These are phyloP conservation scores for Ajuga chamaepitys DNA, from an alignment of 257 asterid genomes.

Conservation along the genomic window DNA sequence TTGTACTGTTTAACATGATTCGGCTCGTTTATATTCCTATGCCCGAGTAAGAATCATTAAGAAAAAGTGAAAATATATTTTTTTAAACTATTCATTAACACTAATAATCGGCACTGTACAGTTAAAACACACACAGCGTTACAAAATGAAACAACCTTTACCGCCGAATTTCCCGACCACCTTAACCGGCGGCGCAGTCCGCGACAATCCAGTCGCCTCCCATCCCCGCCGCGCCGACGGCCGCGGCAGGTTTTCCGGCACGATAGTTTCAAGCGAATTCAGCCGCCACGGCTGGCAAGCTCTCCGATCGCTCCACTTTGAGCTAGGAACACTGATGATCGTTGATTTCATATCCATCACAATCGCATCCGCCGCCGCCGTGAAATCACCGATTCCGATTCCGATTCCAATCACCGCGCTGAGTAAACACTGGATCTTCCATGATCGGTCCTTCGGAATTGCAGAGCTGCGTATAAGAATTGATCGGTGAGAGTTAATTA, in stretches of 20 bases:
- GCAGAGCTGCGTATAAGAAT: slow-evolving; percentile 23
- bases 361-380: slow-evolving; percentile 11
- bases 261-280: slow-evolving; percentile 72
- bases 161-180: slow-evolving; percentile 2
- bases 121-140: neutral
- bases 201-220: slow-evolving; percentile 37
- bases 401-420: slow-evolving; percentile 50
- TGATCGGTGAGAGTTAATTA: neutral
- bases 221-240: slow-evolving; percentile 58
- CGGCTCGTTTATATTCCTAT: too few relatives aligned
- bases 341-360: slow-evolving; percentile 27
- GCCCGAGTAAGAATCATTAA: too few relatives aligned
- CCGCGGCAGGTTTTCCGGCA: slow-evolving; percentile 79
- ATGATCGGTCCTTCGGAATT: slow-evolving; percentile 30
- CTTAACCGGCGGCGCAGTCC: slow-evolving; percentile 34
- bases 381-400: slow-evolving; percentile 24
- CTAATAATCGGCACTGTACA: slow-evolving; percentile 3
- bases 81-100: neutral
- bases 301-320: slow-evolving; percentile 68
- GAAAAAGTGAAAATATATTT: too few relatives aligned
- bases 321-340: neutral
- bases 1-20: too few relatives aligned
- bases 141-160: slow-evolving; percentile 34
- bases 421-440: slow-evolving; percentile 30
- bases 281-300: slow-evolving; percentile 67